Base-by-base conservation (phyloP, 495 filamentous ascomycete genomes). In the Pseudomonodictys pantanalensis region DNA sequence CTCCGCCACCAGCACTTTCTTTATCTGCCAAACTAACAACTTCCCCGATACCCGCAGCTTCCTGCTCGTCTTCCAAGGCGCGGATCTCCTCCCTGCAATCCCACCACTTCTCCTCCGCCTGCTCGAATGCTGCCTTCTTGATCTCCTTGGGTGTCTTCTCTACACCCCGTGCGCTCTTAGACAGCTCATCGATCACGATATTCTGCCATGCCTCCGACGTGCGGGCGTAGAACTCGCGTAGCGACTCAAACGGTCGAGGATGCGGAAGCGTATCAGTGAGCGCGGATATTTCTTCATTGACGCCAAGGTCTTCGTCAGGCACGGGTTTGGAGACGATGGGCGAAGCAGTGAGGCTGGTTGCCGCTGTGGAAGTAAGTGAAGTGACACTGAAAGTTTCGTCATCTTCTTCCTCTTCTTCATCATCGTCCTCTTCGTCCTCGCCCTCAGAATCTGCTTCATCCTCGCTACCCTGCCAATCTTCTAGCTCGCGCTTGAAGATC, bases 71-170 rank as follows among this genome's bases (percentile, higher is more conserved):
- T 74, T 98, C 93, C 62, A 97, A 76, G 7, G 85, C 88, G 56
- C 85, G 87, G 60, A 98, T 88, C 75, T 98, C 93, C 73, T 98
- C 93, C 65, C 93, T 79, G 70, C 89, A 92, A 77, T 96, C 93
- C 93, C 93, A 98, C 93, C 93, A 98, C 69, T 92, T 96, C 71
- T 90, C 89, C 75, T 98, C 93, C 39, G 90, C 90, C 55, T 86
- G 77, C 62, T 88, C 84, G 69, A 97, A 98, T 2, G 92, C 93
- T 46, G 81, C 83, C 60, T 91, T 88, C 67, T 92, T 89, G 57
- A 97, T 79, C 76, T 97, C 93, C 77, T 98, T 98, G 62, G 96
- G 76, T 3, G 82, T 80, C 60, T 83, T 73, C n/a, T 77, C 76
- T 72, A 88, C 88, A 1, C 69, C 59, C 7, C 66, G 68, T 9